Evolutionary conservation across 805 yeast species (phyloP).

Genomic region (Brettanomyces custersianus): DNA sequence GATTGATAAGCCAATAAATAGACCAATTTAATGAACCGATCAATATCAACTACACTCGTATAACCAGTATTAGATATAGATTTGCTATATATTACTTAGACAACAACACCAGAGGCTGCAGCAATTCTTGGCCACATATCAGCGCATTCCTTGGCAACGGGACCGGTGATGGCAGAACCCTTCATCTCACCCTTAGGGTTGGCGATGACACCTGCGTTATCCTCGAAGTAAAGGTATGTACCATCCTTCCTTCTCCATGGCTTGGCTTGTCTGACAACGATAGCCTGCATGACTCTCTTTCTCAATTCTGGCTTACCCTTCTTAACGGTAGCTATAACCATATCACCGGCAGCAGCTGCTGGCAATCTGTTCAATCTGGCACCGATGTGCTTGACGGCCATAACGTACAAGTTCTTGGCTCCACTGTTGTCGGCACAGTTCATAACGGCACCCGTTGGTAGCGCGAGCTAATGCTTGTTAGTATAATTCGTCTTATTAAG

Average conservation of each 20-base stretch:
- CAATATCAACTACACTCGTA: no score
- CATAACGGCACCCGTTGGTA: constrained; percentile 99
- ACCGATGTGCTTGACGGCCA: constrained; percentile 99
- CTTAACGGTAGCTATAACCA: constrained; percentile 99
- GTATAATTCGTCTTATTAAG: not conserved
- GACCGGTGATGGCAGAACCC: constrained; percentile 99
- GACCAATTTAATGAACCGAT: no score
- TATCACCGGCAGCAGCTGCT: constrained; percentile 99
- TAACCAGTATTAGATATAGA: no score
- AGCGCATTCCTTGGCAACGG: constrained; percentile 99
- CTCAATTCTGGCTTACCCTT: constrained; percentile 99
- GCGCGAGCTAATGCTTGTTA: constrained; percentile 64
- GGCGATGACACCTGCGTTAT: constrained; percentile 99
- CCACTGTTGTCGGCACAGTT: constrained; percentile 99
- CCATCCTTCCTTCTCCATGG: constrained; percentile 99
- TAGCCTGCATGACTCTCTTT: constrained; percentile 99
- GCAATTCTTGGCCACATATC: constrained; percentile 99
- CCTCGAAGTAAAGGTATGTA: constrained; percentile 98
- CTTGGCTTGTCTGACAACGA: constrained; percentile 97
- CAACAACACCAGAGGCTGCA: constrained; percentile 99
- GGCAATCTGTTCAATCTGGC: constrained; percentile 99
- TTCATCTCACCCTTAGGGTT: constrained; percentile 99
- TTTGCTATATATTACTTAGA: constrained; percentile 41
- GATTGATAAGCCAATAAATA: no score
- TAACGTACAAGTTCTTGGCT: constrained; percentile 98